Conservation (phyloP, 1,139 yeast species). For the Scheffersomyces segobiensis region DNA sequence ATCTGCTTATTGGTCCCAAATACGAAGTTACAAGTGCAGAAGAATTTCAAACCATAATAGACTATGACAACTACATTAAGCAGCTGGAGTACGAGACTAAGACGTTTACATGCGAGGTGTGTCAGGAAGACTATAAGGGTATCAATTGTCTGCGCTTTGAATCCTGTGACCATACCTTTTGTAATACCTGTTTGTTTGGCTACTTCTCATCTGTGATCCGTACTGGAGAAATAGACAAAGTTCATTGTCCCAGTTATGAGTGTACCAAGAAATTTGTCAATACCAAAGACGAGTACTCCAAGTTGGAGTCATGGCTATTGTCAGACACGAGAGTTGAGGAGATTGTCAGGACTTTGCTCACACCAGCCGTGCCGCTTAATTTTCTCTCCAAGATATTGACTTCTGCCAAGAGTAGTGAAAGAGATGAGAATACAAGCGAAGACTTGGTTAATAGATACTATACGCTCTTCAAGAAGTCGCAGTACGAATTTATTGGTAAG, state of each 20-base stretch:
- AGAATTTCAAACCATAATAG: conserved; percentile 15
- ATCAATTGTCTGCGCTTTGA: conserved; percentile 39
- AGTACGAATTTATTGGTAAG: conserved; percentile 45
- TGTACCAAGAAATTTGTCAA: conserved; percentile 34
- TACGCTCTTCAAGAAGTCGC: conserved; percentile 35
- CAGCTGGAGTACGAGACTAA: conserved; percentile 31
- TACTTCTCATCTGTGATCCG: conserved; percentile 48
- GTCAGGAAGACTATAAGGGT: conserved; percentile 58
- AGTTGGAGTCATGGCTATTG: conserved; percentile 20
- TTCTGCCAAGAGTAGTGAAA: conserved; percentile 1
- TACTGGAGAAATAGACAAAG: conserved; percentile 52
- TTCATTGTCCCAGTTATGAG: conserved; percentile 62
- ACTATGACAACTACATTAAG: conserved; percentile 18
- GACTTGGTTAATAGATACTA: conserved; percentile 39
- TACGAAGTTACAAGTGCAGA: conserved; percentile 8
- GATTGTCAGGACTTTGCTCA: conserved; percentile 26
- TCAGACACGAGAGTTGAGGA: conserved; percentile 12
- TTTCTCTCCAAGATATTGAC: conserved; percentile 30
- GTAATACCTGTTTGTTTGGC: conserved; percentile 49
- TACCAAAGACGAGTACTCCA: conserved; percentile 20
- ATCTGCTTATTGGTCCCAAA: background rate
- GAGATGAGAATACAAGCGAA: conserved; percentile 11
- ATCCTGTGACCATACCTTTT: conserved; percentile 54
- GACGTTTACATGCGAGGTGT: conserved; percentile 59
- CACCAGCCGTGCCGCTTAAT: conserved; percentile 34